Evolutionary conservation across 140 eudicot species (phyloP).

Genomic region (Bidens hawaiensis): DNA sequence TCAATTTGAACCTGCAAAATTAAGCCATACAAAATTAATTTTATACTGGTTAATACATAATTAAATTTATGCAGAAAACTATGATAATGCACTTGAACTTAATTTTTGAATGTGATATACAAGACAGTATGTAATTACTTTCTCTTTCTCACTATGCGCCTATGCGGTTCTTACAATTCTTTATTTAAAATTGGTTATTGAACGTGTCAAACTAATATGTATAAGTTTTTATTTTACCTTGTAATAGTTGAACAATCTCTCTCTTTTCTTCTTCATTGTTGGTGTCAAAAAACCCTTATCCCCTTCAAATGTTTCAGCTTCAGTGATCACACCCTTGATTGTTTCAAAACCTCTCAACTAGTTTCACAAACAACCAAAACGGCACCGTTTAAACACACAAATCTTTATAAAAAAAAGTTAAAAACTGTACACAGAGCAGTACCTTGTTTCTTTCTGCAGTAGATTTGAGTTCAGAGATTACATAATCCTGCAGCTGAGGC

Average conservation of each 20-base stretch:
- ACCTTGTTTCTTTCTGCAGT: conserved; percentile 89
- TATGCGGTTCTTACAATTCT: no score
- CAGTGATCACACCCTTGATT: conserved; percentile 48
- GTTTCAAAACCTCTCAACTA: conserved; percentile 57
- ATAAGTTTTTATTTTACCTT: conserved; percentile 8
- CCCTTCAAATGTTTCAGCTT: conserved; percentile 28
- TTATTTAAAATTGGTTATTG: no score
- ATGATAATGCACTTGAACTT: no score
- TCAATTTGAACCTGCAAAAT: conserved; percentile 19
- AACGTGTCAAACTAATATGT: no score
- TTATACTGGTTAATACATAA: background rate
- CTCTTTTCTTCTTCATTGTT: conserved; percentile 35
- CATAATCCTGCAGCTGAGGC: conserved; percentile 33
- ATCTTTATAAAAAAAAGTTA: no score
- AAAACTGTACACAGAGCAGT: background rate
- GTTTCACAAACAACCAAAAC: background rate
- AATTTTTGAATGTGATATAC: no score
- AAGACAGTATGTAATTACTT: no score
- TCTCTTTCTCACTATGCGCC: no score
- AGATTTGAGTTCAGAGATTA: conserved; percentile 58
- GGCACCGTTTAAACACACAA: background rate
- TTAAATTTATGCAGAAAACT: no score
- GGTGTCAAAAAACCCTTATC: conserved; percentile 30
- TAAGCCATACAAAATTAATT: background rate
- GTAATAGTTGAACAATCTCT: conserved; percentile 16